Conservation (phyloP, 2,329 filamentous ascomycete genomes). For the Aspergillus neotritici region DNA sequence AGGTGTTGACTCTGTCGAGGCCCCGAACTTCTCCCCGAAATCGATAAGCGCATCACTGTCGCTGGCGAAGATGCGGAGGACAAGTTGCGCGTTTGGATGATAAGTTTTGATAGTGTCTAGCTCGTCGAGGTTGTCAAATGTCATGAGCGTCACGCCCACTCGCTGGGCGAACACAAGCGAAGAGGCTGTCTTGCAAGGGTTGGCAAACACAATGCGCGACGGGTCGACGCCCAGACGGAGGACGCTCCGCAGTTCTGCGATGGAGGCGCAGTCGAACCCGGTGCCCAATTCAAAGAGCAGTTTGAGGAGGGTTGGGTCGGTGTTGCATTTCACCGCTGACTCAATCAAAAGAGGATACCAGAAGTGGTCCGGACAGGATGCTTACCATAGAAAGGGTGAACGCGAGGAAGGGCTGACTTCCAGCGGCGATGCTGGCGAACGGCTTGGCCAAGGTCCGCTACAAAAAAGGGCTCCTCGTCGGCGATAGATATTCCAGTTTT, state of each 20-base stretch:
- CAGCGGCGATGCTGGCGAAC: conserved; percentile 16
- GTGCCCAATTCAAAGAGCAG: conserved; percentile 6
- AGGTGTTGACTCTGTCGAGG: neutral
- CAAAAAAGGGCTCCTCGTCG: conserved; percentile 16
- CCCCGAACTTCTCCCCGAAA: neutral
- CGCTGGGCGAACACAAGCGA: neutral
- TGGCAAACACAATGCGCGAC: conserved; percentile 6
- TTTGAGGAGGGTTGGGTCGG: conserved; percentile 2
- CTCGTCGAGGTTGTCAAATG: neutral
- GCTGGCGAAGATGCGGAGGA: neutral
- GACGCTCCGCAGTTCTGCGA: conserved; percentile 2
- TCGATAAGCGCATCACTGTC: neutral
- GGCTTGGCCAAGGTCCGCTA: conserved; percentile 14
- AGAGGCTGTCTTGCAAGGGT: conserved; percentile 8
- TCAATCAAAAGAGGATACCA: neutral
- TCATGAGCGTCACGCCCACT: conserved; percentile 1
- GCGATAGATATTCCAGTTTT: neutral
- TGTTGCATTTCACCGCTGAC: conserved; percentile 9
- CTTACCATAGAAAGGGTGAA: conserved; percentile 21
- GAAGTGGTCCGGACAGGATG: no score
- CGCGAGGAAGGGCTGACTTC: conserved; percentile 10
- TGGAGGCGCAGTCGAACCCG: conserved; percentile 12
- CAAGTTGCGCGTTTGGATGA: neutral
- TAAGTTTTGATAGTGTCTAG: neutral
- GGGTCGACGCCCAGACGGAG: conserved; percentile 5